phyloP scores from a whole-genome alignment of 768 basidiomycete genomes.

The Leccinellum rugosiceps region DNA sequence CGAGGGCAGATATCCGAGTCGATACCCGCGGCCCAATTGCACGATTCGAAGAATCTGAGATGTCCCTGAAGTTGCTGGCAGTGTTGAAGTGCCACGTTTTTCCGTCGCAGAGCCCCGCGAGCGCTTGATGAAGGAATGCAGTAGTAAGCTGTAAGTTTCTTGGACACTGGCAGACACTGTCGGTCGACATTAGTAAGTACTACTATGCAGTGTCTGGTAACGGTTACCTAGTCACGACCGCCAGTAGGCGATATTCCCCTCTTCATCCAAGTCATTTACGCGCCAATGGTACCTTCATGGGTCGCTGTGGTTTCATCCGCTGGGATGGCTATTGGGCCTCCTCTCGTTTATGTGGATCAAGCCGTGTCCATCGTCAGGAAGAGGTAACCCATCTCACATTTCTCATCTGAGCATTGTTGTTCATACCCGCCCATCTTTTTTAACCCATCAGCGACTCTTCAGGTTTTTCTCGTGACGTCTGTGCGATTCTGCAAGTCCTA shows the following conservation, averaged over 20 bases:
- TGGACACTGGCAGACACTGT: background rate
- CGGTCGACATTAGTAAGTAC: too few species aligned
- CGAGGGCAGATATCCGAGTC: slow-evolving; percentile 12
- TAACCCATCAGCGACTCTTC: slow-evolving; percentile 63
- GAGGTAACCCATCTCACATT: slow-evolving; percentile 42
- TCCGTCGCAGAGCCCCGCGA: slow-evolving; percentile 4
- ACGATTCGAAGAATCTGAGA: background rate
- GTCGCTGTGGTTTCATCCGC: slow-evolving; percentile 64
- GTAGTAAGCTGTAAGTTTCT: background rate
- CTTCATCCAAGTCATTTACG: background rate
- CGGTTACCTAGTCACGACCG: slow-evolving; percentile 15
- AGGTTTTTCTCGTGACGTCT: slow-evolving; percentile 84
- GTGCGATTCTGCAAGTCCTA: slow-evolving; percentile 67
- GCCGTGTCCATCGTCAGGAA: slow-evolving; percentile 77
- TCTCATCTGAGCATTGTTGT: background rate
- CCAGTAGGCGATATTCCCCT: background rate
- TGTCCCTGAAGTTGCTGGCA: background rate
- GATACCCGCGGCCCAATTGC: slow-evolving; percentile 5
- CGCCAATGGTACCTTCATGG: slow-evolving; percentile 51
- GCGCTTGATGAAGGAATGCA: background rate
- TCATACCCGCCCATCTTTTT: slow-evolving; percentile 3
- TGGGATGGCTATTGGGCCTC: slow-evolving; percentile 84
- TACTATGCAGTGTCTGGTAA: background rate
- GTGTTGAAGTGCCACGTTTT: slow-evolving; percentile 4
- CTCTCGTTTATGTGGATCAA: slow-evolving; percentile 83